phyloP scores from a whole-genome alignment of 2,329 filamentous ascomycete species.

The Whalleya microplaca region DNA sequence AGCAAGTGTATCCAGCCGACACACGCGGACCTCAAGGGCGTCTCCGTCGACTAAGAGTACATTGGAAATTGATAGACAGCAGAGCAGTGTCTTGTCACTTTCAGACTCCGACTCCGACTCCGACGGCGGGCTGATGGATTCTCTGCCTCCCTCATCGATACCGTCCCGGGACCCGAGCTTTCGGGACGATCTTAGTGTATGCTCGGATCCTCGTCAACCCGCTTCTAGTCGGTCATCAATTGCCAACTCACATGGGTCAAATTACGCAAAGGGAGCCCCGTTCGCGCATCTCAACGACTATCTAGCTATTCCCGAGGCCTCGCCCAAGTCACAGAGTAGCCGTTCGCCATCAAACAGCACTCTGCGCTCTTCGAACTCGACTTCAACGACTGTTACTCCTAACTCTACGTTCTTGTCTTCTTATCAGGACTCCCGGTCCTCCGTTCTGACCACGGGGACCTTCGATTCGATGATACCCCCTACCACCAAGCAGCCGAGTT shows the following conservation, averaged over 20 bases:
- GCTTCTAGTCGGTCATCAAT: conserved; percentile 24
- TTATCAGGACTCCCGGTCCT: conserved; percentile 40
- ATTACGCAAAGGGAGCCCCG: conserved; percentile 45
- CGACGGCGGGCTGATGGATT: conserved; percentile 44
- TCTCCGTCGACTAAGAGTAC: conserved; percentile 54
- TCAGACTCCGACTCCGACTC: conserved; percentile 61
- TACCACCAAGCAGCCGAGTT: conserved; percentile 37
- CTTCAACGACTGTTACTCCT: conserved; percentile 30
- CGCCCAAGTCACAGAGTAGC: conserved; percentile 23
- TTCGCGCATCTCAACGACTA: conserved; percentile 47
- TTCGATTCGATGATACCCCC: conserved; percentile 37
- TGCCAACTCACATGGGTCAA: conserved; percentile 27
- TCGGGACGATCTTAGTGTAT: conserved; percentile 26
- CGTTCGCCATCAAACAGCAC: conserved; percentile 30
- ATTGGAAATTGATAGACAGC: conserved; percentile 54
- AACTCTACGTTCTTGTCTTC: conserved; percentile 12
- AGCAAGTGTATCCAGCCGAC: conserved; percentile 58
- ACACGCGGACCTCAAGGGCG: conserved; percentile 58
- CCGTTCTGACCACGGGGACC: conserved; percentile 43
- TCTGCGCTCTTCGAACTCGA: conserved; percentile 29
- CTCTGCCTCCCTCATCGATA: conserved; percentile 38
- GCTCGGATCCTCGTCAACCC: conserved; percentile 21
- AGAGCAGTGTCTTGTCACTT: conserved; percentile 59
- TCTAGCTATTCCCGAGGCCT: conserved; percentile 44
- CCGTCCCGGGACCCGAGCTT: conserved; percentile 36